Evolutionary conservation across 106 monocot genomes (phyloP).

Genomic region (Acorus gramineus): DNA sequence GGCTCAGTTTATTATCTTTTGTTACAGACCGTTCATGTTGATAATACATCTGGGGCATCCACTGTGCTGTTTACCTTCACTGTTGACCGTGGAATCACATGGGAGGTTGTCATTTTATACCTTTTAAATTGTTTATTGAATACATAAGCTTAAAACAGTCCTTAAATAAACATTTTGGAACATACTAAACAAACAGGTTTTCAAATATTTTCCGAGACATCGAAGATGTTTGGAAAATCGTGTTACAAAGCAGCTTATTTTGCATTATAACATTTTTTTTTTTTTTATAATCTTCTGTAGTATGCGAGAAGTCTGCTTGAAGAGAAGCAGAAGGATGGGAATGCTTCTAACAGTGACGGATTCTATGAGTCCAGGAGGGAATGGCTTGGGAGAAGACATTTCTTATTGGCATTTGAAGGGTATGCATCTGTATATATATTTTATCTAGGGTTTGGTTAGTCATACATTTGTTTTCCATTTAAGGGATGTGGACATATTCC

Average conservation of each 20-base stretch:
- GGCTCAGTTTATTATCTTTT: background rate
- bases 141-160: background rate
- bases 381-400: slow-evolving; percentile 94
- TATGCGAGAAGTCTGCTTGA: slow-evolving; percentile 70
- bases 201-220: too few relatives aligned
- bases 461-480: too few relatives aligned
- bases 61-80: slow-evolving; percentile 74
- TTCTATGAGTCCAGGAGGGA: slow-evolving; percentile 97
- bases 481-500: too few relatives aligned
- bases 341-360: slow-evolving; percentile 42
- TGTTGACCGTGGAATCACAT: slow-evolving; percentile 78
- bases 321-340: slow-evolving; percentile 43
- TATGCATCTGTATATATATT: slow-evolving; percentile 15
- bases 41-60: slow-evolving; percentile 78
- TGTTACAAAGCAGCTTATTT: too few relatives aligned
- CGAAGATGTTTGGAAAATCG: too few relatives aligned
- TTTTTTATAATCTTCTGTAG: slow-evolving; percentile 11
- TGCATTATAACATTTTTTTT: too few relatives aligned
- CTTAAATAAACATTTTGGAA: too few relatives aligned
- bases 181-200: too few relatives aligned
- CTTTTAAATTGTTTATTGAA: background rate
- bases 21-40: slow-evolving; percentile 80
- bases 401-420: slow-evolving; percentile 80
- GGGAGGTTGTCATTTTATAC: slow-evolving; percentile 53
- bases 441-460: too few relatives aligned